Conservation (phyloP, 495 filamentous ascomycete species). For the Trichoderma asperelloides region DNA sequence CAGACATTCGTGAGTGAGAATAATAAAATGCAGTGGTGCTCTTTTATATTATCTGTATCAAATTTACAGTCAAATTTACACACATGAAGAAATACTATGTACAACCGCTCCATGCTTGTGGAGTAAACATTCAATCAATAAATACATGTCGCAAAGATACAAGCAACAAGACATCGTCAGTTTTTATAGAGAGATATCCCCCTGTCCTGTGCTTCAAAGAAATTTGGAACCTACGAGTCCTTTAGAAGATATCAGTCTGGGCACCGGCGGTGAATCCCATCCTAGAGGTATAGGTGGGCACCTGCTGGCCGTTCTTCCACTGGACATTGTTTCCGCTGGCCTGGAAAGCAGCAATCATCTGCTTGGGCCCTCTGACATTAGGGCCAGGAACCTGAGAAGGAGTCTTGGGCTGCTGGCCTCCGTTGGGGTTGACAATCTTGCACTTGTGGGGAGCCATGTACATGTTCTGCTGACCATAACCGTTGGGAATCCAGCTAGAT, state of each 20-base stretch:
- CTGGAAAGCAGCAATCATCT: slow-evolving; percentile 6
- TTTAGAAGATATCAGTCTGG: slow-evolving; percentile 3
- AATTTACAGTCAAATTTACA: background rate
- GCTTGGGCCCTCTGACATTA: background rate
- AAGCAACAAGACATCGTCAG: background rate
- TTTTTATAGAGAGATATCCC: background rate
- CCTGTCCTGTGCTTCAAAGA: background rate
- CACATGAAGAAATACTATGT: background rate
- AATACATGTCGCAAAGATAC: background rate
- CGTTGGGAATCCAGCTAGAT: background rate
- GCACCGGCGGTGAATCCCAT: slow-evolving; percentile 1
- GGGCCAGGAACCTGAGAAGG: background rate
- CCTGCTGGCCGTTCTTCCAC: background rate
- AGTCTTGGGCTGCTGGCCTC: slow-evolving; percentile 5
- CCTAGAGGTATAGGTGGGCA: background rate
- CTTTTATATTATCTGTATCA: background rate
- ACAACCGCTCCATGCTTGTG: background rate
- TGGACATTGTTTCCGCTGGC: background rate
- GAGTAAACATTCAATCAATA: background rate
- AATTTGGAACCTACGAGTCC: background rate
- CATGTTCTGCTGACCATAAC: slow-evolving; percentile 4
- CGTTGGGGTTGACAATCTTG: background rate
- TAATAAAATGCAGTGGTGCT: background rate
- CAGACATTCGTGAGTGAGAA: no score
- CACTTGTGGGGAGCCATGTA: background rate